phyloP scores from a whole-genome alignment of 768 basidiomycete species.

The Amanita rubescens region DNA sequence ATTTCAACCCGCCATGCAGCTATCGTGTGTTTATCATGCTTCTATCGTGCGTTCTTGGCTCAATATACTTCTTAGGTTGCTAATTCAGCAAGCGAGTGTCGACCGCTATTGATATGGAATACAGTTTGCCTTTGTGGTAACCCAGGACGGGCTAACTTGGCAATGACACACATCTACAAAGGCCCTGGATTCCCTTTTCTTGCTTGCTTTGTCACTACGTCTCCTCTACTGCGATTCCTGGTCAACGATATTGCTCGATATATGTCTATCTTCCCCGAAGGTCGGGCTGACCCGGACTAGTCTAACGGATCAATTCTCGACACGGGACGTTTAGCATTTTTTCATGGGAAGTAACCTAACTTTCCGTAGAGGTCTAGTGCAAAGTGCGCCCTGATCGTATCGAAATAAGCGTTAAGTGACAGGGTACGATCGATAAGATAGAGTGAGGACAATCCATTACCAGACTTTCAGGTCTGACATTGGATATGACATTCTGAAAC shows the following conservation, averaged over 20 bases:
- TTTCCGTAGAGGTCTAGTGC: background rate
- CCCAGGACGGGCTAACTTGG: background rate
- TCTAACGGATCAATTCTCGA: background rate
- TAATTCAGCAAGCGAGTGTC: background rate
- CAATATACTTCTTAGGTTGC: background rate
- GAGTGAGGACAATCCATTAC: too few relatives aligned
- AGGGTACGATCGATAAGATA: too few relatives aligned
- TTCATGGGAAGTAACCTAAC: background rate
- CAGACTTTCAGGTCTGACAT: background rate
- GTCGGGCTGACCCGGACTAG: background rate
- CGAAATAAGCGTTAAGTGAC: background rate
- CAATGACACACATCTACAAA: background rate
- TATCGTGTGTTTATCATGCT: background rate
- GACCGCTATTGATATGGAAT: background rate
- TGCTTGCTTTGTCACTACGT: background rate
- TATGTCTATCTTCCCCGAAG: background rate
- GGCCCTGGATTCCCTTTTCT: background rate
- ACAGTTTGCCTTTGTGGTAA: background rate
- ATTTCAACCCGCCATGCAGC: background rate
- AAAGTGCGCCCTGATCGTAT: background rate
- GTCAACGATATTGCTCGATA: too few relatives aligned
- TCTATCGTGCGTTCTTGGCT: background rate
- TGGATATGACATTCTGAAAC: background rate
- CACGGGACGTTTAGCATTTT: background rate
- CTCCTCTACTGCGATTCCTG: background rate